phyloP scores from a whole-genome alignment of 139 green algal genomes.

The Pedinophyceae sp. region DNA sequence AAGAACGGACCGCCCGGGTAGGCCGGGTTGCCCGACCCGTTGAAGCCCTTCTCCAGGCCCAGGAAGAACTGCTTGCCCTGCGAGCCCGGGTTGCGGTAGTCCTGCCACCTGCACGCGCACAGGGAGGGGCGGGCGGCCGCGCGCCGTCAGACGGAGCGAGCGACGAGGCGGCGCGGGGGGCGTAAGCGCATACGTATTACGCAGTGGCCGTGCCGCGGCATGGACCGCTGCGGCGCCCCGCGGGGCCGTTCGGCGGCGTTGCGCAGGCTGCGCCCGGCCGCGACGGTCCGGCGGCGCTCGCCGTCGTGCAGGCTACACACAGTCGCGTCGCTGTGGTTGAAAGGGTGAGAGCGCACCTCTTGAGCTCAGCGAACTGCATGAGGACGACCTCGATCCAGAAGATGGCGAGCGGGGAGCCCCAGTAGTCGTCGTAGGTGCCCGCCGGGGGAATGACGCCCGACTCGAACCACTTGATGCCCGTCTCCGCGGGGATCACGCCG shows the following conservation, averaged over 20 bases:
- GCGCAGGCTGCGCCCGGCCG: too few species aligned
- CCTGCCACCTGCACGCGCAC: too few species aligned
- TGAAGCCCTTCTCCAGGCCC: constrained; percentile 70
- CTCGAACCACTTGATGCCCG: constrained; percentile 68
- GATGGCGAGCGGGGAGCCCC: constrained; percentile 78
- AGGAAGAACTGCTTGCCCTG: constrained; percentile 90
- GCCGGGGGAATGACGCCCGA: constrained; percentile 76
- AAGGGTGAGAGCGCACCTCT: too few species aligned
- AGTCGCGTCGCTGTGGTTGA: too few species aligned
- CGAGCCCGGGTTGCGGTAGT: constrained; percentile 75
- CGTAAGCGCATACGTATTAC: background rate
- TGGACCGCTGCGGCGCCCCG: too few species aligned
- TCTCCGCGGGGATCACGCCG: constrained; percentile 65
- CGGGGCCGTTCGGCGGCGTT: too few species aligned
- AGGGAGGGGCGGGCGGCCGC: background rate
- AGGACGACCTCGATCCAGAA: constrained; percentile 87
- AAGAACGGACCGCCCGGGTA: constrained; percentile 93
- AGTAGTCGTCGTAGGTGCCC: constrained; percentile 57
- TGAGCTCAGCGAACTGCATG: constrained; percentile 93
- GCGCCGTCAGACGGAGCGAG: background rate
- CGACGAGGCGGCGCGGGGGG: background rate
- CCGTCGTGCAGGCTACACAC: too few species aligned
- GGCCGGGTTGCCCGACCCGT: constrained; percentile 67
- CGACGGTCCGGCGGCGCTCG: too few species aligned
- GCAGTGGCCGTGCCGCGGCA: background rate